Percentiles rank a stretch among this genome's conserved stretches.
phyloP scores from a whole-genome alignment of 139 green algal species.

The Chlamydomonas sp. region DNA sequence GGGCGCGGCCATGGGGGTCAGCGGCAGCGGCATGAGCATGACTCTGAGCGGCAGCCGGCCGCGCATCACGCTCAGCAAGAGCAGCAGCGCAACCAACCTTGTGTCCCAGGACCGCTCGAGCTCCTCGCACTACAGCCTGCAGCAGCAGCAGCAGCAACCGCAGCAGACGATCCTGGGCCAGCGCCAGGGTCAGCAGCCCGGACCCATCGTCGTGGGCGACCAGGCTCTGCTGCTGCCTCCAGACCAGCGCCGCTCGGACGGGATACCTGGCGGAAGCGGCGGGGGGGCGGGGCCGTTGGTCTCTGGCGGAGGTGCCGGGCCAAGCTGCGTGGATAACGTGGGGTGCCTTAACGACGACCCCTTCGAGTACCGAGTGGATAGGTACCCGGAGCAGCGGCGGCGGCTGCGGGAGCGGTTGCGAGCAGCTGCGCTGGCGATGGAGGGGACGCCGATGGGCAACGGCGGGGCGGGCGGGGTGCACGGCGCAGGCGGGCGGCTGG shows the following conservation, averaged over 20 bases:
- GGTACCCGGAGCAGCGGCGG: conserved; percentile 33
- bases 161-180: neutral
- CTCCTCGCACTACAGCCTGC: too few species aligned
- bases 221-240: neutral
- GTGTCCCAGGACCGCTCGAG: neutral
- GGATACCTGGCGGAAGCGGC: neutral
- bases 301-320: too few species aligned
- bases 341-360: conserved; percentile 8
- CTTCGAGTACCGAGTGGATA: conserved; percentile 61
- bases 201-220: neutral
- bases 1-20: too few species aligned
- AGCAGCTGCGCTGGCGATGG: neutral
- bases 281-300: neutral
- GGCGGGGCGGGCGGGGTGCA: neutral
- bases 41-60: too few species aligned
- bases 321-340: too few species aligned
- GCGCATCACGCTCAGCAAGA: neutral
- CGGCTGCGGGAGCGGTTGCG: conserved; percentile 11
- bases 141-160: neutral
- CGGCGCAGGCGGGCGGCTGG: conserved; percentile 19
- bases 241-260: too few species aligned
- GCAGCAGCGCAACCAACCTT: conserved; percentile 12
- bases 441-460: neutral
- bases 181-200: too few species aligned
- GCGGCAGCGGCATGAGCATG: neutral